Evolutionary conservation across 2,329 filamentous ascomycete species (phyloP).

Genomic region (Ophiocordyceps camponoti-saundersi): DNA sequence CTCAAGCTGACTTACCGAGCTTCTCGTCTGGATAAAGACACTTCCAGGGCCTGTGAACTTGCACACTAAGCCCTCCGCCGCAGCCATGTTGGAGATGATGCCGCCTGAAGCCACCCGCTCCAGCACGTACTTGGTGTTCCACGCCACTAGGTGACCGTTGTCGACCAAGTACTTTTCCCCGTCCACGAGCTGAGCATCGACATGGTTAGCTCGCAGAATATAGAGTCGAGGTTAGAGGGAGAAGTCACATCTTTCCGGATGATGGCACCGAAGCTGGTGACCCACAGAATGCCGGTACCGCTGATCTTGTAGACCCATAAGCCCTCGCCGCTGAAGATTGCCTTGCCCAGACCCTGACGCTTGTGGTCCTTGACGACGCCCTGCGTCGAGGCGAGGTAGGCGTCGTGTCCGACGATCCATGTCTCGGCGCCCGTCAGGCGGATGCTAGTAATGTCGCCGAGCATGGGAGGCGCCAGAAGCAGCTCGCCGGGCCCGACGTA

Average conservation of each 20-base stretch:
- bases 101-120: slow-evolving; percentile 83
- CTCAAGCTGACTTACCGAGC: slow-evolving; percentile 41
- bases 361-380: slow-evolving; percentile 82
- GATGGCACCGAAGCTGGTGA: slow-evolving; percentile 88
- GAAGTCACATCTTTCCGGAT: slow-evolving; percentile 74
- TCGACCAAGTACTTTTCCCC: slow-evolving; percentile 85
- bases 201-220: neutral
- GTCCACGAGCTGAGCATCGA: slow-evolving; percentile 22
- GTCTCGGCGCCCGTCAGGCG: slow-evolving; percentile 52
- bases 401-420: slow-evolving; percentile 78
- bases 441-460: slow-evolving; percentile 77
- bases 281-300: slow-evolving; percentile 70
- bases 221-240: neutral
- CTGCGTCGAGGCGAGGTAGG: slow-evolving; percentile 71
- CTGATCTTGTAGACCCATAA: slow-evolving; percentile 78
- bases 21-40: slow-evolving; percentile 83
- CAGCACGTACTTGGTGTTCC: slow-evolving; percentile 89
- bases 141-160: slow-evolving; percentile 85
- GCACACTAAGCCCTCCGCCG: slow-evolving; percentile 80
- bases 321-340: slow-evolving; percentile 86
- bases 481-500: slow-evolving; percentile 87
- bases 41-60: slow-evolving; percentile 87
- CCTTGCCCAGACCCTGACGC: slow-evolving; percentile 70
- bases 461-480: slow-evolving; percentile 58
- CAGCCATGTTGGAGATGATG: slow-evolving; percentile 71